Conservation (phyloP, 2,329 filamentous ascomycete species). For the Neophaeococcomyces aloes region DNA sequence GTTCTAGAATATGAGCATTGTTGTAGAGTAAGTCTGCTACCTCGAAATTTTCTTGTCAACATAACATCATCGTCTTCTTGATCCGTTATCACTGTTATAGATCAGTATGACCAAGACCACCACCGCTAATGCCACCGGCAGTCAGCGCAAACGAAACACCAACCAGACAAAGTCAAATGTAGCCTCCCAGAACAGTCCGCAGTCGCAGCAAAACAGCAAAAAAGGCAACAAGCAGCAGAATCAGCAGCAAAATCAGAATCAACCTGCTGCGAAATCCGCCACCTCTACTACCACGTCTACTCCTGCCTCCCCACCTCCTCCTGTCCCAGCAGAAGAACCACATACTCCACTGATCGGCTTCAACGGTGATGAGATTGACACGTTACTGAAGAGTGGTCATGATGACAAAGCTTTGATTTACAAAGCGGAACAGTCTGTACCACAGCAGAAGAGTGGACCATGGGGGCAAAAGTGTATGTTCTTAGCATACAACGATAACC, state of each 20-base stretch:
- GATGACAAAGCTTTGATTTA: slow-evolving; percentile 30
- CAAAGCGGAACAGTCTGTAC: slow-evolving; percentile 22
- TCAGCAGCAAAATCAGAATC: slow-evolving; percentile 8
- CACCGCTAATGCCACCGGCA: slow-evolving; percentile 3
- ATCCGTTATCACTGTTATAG: background rate
- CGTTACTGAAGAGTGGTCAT: slow-evolving; percentile 31
- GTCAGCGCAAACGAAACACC: slow-evolving; percentile 7
- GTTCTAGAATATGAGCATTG: slow-evolving; percentile 5
- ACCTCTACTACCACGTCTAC: background rate
- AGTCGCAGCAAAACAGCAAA: slow-evolving; percentile 4
- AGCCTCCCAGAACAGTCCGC: slow-evolving; percentile 3
- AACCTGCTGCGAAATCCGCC: slow-evolving; percentile 1
- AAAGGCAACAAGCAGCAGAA: slow-evolving; percentile 3
- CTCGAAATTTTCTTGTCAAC: background rate
- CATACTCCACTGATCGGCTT: slow-evolving; percentile 35
- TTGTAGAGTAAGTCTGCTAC: slow-evolving; percentile 6
- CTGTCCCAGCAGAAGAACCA: background rate
- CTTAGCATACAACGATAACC: background rate
- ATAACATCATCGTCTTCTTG: background rate
- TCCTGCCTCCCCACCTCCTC: background rate
- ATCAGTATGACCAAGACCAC: slow-evolving; percentile 1
- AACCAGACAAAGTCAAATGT: slow-evolving; percentile 2
- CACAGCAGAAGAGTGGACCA: slow-evolving; percentile 24
- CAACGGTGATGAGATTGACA: slow-evolving; percentile 34
- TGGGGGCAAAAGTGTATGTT: slow-evolving; percentile 37